Percentiles rank a stretch among this genome's conserved stretches.
These are phyloP conservation scores for Tetrapyrgos nigripes DNA, from an alignment of 1,284 basidiomycete genomes.

Conservation along the genomic window DNA sequence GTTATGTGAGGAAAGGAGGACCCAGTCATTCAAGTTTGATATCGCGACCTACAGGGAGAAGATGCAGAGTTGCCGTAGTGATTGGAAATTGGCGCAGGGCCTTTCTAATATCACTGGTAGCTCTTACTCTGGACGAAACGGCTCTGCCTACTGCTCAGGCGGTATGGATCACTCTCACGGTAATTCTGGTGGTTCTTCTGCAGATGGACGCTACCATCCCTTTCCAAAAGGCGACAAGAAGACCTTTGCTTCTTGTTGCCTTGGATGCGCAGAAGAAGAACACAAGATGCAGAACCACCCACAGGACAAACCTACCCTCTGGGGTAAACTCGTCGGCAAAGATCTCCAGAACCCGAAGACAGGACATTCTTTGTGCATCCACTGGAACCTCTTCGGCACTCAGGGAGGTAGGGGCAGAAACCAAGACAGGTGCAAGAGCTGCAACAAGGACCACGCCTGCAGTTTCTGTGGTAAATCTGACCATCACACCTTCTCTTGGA, in stretches of 20 bases:
- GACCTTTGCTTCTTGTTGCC: not conserved
- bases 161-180: too few relatives aligned
- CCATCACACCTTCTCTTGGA: slow-evolving; percentile 1
- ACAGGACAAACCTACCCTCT: not conserved
- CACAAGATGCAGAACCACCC: not conserved
- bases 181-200: not conserved
- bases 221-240: slow-evolving; percentile 4
- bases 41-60: too few relatives aligned
- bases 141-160: not conserved
- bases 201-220: not conserved
- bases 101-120: too few relatives aligned
- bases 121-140: too few relatives aligned
- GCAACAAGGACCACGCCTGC: not conserved
- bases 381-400: not conserved
- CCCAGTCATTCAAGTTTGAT: too few relatives aligned
- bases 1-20: not conserved
- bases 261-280: not conserved
- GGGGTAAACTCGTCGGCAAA: not conserved
- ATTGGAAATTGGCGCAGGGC: too few relatives aligned
- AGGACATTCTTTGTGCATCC: not conserved
- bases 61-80: too few relatives aligned
- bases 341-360: not conserved
- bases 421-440: not conserved
- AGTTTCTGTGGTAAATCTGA: not conserved
- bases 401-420: not conserved